These are phyloP conservation scores for Coleophoma cylindrospora DNA, from an alignment of 2,329 filamentous ascomycete genomes.

Conservation along the genomic window DNA sequence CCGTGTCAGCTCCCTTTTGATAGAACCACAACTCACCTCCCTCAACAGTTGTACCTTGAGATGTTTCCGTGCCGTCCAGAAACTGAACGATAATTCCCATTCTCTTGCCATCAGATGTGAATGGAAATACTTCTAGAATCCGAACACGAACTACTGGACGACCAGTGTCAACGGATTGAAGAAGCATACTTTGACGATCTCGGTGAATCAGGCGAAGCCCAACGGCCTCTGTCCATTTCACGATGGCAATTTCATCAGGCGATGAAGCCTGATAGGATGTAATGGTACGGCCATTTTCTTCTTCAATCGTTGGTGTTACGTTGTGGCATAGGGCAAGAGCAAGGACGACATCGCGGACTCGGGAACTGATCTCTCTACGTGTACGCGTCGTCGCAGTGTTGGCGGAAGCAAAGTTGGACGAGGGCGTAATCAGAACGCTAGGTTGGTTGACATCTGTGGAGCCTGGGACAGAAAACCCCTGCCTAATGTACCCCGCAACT, in stretches of 20 bases:
- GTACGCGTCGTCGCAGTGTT: slow-evolving; percentile 70
- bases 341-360: slow-evolving; percentile 88
- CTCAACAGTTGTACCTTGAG: slow-evolving; percentile 41
- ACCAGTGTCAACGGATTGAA: slow-evolving; percentile 72
- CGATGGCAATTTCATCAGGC: slow-evolving; percentile 96
- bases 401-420: slow-evolving; percentile 59
- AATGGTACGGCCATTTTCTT: slow-evolving; percentile 69
- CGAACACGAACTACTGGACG: slow-evolving; percentile 75
- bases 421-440: slow-evolving; percentile 65
- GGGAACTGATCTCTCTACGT: slow-evolving; percentile 85
- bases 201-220: slow-evolving; percentile 80
- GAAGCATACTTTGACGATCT: slow-evolving; percentile 78
- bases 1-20: slow-evolving; percentile 96
- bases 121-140: slow-evolving; percentile 93
- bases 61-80: slow-evolving; percentile 47
- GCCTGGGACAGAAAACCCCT: slow-evolving; percentile 64
- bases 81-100: slow-evolving; percentile 98
- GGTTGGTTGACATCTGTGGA: slow-evolving; percentile 39
- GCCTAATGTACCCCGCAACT: slow-evolving; percentile 77
- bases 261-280: slow-evolving; percentile 96
- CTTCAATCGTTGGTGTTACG: slow-evolving; percentile 86
- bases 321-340: slow-evolving; percentile 95
- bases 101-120: slow-evolving; percentile 94
- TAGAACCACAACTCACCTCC: slow-evolving; percentile 94
- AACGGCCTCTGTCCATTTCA: slow-evolving; percentile 90